Percentiles rank a stretch among this genome's conserved stretches.
Evolutionary conservation across 2,329 filamentous ascomycete species (phyloP).

Genomic region (Trichoderma gracile): DNA sequence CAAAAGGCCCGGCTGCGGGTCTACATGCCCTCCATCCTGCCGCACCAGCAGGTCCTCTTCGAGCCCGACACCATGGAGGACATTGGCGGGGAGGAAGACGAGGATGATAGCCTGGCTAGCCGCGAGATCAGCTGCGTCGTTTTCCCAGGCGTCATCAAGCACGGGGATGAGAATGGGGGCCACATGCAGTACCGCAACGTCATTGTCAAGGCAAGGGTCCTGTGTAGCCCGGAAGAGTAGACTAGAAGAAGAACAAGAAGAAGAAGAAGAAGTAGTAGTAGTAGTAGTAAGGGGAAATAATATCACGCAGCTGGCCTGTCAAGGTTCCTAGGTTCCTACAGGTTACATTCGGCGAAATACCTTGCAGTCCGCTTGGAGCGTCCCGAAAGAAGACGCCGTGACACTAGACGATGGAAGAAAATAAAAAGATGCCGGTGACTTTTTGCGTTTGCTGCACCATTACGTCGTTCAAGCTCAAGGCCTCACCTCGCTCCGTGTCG

Average conservation of each 20-base stretch:
- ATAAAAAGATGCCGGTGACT: neutral
- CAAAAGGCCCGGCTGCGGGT: conserved; percentile 61
- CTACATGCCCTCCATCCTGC: conserved; percentile 54
- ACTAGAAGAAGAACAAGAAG: neutral
- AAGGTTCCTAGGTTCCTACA: neutral
- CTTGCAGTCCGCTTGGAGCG: too few species aligned
- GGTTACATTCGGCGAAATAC: neutral
- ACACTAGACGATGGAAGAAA: neutral
- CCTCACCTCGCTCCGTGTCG: neutral
- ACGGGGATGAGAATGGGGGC: conserved; percentile 64
- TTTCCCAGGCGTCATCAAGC: conserved; percentile 65
- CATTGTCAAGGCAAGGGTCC: conserved; percentile 65
- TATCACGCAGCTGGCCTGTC: neutral
- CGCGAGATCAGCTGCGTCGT: conserved; percentile 62
- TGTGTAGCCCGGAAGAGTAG: conserved; percentile 53
- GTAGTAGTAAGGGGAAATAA: too few species aligned
- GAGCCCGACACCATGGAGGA: conserved; percentile 65
- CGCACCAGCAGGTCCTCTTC: conserved; percentile 58
- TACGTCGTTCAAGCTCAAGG: neutral
- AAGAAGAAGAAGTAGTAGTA: neutral
- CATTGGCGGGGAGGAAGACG: conserved; percentile 62
- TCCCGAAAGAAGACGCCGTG: neutral
- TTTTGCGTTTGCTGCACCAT: neutral
- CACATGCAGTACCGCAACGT: conserved; percentile 63
- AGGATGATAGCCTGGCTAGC: conserved; percentile 50